These are phyloP conservation scores for Fusarium redolens DNA, from an alignment of 2,329 filamentous ascomycete genomes.

Conservation along the genomic window DNA sequence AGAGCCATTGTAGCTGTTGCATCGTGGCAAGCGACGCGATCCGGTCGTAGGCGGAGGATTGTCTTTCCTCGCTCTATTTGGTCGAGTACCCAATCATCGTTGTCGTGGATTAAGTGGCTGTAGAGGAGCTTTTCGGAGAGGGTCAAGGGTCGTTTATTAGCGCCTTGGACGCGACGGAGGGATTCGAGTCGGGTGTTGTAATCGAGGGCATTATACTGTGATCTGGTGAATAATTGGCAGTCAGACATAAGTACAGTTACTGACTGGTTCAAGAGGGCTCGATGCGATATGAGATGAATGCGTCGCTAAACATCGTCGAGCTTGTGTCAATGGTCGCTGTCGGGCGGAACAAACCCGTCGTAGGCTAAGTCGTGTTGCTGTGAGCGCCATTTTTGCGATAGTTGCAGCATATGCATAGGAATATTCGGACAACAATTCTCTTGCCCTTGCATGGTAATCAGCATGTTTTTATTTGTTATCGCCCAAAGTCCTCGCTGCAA, in stretches of 20 bases:
- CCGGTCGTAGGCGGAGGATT: slow-evolving; percentile 51
- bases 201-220: slow-evolving; percentile 32
- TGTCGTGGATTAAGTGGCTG: slow-evolving; percentile 49
- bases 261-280: slow-evolving; percentile 39
- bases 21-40: slow-evolving; percentile 56
- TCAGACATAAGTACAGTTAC: fast-evolving
- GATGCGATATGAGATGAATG: slow-evolving; percentile 23
- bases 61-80: slow-evolving; percentile 52
- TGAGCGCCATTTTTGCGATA: neutral
- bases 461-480: neutral
- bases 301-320: neutral
- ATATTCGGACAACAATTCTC: fast-evolving
- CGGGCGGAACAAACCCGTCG: neutral
- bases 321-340: neutral
- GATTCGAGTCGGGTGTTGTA: slow-evolving; percentile 27
- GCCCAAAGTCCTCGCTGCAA: neutral
- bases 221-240: fast-evolving
- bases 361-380: neutral
- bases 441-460: neutral
- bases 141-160: slow-evolving; percentile 46
- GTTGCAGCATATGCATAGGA: neutral
- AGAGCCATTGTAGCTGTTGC: slow-evolving; percentile 57
- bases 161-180: slow-evolving; percentile 25
- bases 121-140: slow-evolving; percentile 55
- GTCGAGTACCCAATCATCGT: slow-evolving; percentile 41